Percentiles rank a stretch among this genome's conserved stretches.
These are phyloP conservation scores for Sclerotinia minor DNA, from an alignment of 2,329 filamentous ascomycete species.

Conservation along the genomic window DNA sequence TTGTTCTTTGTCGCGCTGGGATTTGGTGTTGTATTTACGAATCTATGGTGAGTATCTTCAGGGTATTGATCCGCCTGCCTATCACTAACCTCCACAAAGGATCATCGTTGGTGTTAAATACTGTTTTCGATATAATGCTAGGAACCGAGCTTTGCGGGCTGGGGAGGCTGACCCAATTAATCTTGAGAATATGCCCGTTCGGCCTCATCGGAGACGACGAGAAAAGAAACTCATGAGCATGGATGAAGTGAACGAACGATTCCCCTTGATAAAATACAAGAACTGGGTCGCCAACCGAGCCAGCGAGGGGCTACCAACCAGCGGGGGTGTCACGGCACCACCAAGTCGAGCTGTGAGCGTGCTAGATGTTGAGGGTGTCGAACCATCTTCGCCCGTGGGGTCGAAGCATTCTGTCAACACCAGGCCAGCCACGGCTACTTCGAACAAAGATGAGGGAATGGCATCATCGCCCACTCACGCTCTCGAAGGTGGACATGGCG, in stretches of 20 bases:
- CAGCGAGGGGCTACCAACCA: constrained; percentile 77
- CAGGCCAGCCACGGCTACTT: constrained; percentile 32
- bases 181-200: constrained; percentile 73
- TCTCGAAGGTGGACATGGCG: constrained; percentile 22
- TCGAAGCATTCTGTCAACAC: constrained; percentile 43
- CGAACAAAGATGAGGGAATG: constrained; percentile 29
- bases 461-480: constrained; percentile 28
- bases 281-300: constrained; percentile 84
- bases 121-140: constrained; percentile 96
- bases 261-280: constrained; percentile 96
- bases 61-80: background rate
- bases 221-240: constrained; percentile 99
- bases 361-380: constrained; percentile 62
- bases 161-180: constrained; percentile 87
- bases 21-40: constrained; percentile 98
- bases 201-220: constrained; percentile 79
- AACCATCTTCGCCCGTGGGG: constrained; percentile 44
- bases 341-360: constrained; percentile 73
- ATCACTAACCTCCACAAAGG: constrained; percentile 55
- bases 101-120: constrained; percentile 99
- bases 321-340: constrained; percentile 77
- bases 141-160: constrained; percentile 76
- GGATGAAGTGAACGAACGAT: constrained; percentile 97
- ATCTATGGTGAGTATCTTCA: constrained; percentile 75
- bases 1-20: constrained; percentile 94